A percentile compares a stretch with the other conserved stretches of the same genome.
phyloP scores from a whole-genome alignment of 2,329 filamentous ascomycete species.

The Fusarium compactum region DNA sequence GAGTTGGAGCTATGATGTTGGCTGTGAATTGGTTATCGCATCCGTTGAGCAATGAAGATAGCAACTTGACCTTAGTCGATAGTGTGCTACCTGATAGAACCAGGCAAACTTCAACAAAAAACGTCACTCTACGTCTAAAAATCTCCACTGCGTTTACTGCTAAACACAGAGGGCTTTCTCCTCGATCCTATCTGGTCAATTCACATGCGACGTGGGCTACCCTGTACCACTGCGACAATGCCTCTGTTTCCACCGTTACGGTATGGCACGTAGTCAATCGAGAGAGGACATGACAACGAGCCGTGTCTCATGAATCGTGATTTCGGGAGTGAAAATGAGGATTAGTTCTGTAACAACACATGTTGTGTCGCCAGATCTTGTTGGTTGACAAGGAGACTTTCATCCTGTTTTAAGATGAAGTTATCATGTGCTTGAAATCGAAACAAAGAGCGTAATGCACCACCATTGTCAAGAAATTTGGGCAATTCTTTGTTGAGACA shows the following conservation, averaged over 20 bases:
- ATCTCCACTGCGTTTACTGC: no score
- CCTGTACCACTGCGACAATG: neutral
- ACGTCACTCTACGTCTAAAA: neutral
- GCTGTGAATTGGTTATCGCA: neutral
- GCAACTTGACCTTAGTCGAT: neutral
- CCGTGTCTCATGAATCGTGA: neutral
- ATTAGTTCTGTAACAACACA: rapidly evolving
- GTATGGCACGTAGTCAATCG: neutral
- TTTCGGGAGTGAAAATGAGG: rapidly evolving
- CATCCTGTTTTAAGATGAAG: no score
- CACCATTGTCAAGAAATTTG: no score
- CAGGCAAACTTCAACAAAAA: rapidly evolving
- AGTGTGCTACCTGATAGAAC: neutral
- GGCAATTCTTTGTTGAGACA: rapidly evolving
- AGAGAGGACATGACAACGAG: neutral
- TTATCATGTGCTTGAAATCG: no score
- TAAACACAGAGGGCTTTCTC: no score
- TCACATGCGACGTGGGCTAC: neutral
- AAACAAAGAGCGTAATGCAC: no score
- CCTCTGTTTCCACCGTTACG: neutral
- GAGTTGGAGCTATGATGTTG: neutral
- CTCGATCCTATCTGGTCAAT: rapidly evolving
- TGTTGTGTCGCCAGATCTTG: neutral
- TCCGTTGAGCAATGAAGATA: neutral
- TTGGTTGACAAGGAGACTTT: neutral